phyloP scores from a whole-genome alignment of 129 eudicot species.

The Artemisia argyi region DNA sequence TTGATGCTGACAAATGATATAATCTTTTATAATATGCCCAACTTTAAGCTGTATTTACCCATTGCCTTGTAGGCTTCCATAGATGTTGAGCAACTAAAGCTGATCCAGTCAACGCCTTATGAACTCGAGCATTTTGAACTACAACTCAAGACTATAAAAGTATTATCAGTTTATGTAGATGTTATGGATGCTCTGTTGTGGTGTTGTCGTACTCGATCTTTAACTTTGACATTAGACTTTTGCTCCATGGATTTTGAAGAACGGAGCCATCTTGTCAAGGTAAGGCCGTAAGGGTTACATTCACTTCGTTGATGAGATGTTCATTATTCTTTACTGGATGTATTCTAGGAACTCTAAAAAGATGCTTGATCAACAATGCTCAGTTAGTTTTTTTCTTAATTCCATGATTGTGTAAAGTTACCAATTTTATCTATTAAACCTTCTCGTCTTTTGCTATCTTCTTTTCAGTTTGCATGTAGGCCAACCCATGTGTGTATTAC shows the following conservation, averaged over 20 bases:
- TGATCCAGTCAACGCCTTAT: neutral
- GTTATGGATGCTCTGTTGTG: neutral
- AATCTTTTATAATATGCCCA: neutral
- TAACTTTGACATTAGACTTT: neutral
- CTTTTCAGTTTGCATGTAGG: constrained; percentile 10
- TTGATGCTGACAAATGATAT: neutral
- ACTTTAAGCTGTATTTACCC: neutral
- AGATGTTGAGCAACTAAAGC: neutral
- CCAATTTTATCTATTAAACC: neutral
- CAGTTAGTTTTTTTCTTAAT: too few relatives aligned
- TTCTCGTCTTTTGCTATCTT: neutral
- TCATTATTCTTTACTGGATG: neutral
- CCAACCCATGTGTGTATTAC: too few relatives aligned
- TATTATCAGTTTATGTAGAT: neutral
- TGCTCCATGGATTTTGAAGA: neutral
- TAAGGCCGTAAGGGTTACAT: neutral
- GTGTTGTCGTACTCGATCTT: neutral
- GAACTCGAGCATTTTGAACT: constrained; percentile 15
- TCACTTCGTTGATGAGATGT: neutral
- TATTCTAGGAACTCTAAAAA: neutral
- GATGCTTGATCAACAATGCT: neutral
- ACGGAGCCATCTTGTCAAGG: neutral
- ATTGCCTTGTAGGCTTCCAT: neutral
- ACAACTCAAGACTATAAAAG: neutral
- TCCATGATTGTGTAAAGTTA: too few relatives aligned